A percentile compares a stretch with the other conserved stretches of the same genome.
Conservation (phyloP, 805 yeast species). For the Candida krabiensis region DNA sequence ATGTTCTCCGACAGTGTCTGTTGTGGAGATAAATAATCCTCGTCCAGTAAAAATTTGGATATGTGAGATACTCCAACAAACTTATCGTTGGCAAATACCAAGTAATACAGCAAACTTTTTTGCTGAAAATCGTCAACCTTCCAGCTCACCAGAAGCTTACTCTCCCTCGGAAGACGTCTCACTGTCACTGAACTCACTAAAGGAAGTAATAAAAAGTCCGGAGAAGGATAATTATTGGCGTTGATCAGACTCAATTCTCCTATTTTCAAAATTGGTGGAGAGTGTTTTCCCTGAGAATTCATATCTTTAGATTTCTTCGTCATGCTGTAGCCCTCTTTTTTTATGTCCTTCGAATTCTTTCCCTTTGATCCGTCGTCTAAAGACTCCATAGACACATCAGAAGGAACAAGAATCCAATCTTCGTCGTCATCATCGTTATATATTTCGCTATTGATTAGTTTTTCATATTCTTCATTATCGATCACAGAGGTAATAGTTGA, state of each 20-base stretch:
- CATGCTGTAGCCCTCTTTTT: background rate
- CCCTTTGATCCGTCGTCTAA: constrained; percentile 12
- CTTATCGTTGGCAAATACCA: constrained; percentile 30
- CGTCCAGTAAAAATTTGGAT: constrained; percentile 11
- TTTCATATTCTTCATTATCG: constrained; percentile 29
- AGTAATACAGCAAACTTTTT: constrained; percentile 26
- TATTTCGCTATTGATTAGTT: constrained; percentile 23
- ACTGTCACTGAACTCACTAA: constrained; percentile 3
- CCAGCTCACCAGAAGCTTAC: constrained; percentile 19
- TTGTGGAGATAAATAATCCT: background rate
- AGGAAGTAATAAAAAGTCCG: constrained; percentile 15
- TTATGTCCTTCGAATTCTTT: background rate
- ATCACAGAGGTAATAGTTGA: constrained; percentile 23
- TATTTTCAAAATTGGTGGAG: constrained; percentile 18
- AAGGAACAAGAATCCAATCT: constrained; percentile 29
- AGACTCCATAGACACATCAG: constrained; percentile 13
- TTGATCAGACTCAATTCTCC: constrained; percentile 26
- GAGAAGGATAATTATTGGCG: constrained; percentile 25
- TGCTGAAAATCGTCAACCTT: constrained; percentile 21
- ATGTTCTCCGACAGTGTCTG: background rate
- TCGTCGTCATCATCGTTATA: constrained; percentile 27
- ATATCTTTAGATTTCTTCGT: background rate
- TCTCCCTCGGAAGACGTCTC: constrained; percentile 1
- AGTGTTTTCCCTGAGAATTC: background rate
- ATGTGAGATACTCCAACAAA: constrained; percentile 28